Conservation (phyloP, 1,139 yeast genomes). For the Entelexis paramagnoliae region DNA sequence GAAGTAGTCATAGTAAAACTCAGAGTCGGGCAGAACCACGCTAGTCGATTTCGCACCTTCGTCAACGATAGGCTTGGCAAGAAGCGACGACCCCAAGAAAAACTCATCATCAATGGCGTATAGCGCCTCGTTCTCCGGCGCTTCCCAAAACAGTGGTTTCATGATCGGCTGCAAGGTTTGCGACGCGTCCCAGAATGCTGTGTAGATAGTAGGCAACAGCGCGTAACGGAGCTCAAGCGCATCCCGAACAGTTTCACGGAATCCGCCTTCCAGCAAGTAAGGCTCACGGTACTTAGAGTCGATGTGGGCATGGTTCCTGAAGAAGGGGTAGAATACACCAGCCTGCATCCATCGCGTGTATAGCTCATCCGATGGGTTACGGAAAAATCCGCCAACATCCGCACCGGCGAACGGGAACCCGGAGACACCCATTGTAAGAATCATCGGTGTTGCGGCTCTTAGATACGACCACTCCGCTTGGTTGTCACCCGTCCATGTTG, state of each 20-base stretch:
- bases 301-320: slow-evolving; percentile 92
- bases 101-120: slow-evolving; percentile 74
- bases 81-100: slow-evolving; percentile 55
- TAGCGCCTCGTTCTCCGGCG: slow-evolving; percentile 42
- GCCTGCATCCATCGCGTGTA: slow-evolving; percentile 91
- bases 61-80: slow-evolving; percentile 73
- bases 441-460: slow-evolving; percentile 73
- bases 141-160: slow-evolving; percentile 62
- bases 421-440: slow-evolving; percentile 65
- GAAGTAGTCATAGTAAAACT: slow-evolving; percentile 43
- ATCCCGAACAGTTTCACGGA: slow-evolving; percentile 49
- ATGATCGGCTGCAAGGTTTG: slow-evolving; percentile 57
- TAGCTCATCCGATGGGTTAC: slow-evolving; percentile 72
- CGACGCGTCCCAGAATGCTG: slow-evolving; percentile 62
- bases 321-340: slow-evolving; percentile 92
- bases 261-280: slow-evolving; percentile 70
- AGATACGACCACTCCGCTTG: slow-evolving; percentile 87
- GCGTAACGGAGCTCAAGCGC: slow-evolving; percentile 65
- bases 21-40: slow-evolving; percentile 56
- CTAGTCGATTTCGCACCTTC: slow-evolving; percentile 40
- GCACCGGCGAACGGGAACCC: slow-evolving; percentile 95
- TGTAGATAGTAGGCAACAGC: slow-evolving; percentile 69
- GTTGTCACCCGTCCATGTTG: slow-evolving; percentile 98
- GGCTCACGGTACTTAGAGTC: slow-evolving; percentile 92
- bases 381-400: slow-evolving; percentile 95